phyloP scores from a whole-genome alignment of 257 asterid species.

The Cynanchum wilfordii region DNA sequence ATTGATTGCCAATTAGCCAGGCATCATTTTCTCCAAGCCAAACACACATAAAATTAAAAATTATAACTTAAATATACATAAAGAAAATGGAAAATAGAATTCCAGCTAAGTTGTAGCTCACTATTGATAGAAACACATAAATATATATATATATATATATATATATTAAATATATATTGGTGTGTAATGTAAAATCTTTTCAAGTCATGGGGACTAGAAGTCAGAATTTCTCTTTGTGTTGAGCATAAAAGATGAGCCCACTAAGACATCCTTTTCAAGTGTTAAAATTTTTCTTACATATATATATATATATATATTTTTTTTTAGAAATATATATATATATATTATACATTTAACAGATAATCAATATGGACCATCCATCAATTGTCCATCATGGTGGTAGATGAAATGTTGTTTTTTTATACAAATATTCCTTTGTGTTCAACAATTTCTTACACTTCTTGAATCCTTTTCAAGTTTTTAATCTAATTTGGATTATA shows the following conservation, averaged over 20 bases:
- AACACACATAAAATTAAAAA: too few relatives aligned
- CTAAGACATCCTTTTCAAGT: neutral
- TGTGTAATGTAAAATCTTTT: neutral
- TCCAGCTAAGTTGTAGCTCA: conserved; percentile 12
- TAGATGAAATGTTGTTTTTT: too few relatives aligned
- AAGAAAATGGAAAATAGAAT: neutral
- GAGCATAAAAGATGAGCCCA: conserved; percentile 11
- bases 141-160: too few relatives aligned
- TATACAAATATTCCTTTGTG: too few relatives aligned
- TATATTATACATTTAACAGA: too few relatives aligned
- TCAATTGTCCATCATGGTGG: too few relatives aligned
- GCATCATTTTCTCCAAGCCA: neutral
- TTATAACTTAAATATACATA: neutral
- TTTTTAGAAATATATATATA: too few relatives aligned
- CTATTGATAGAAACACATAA: neutral
- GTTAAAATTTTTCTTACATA: neutral
- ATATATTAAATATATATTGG: too few relatives aligned
- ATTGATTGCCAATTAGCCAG: neutral
- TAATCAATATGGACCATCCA: neutral
- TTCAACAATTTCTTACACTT: too few relatives aligned
- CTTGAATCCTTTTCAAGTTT: too few relatives aligned
- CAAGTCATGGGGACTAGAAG: neutral
- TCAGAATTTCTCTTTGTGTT: neutral
- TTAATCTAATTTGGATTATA: too few relatives aligned
- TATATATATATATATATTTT: too few relatives aligned